Percentiles rank a stretch among this genome's conserved stretches.
Evolutionary conservation across 306 rosid genomes (phyloP).

Genomic region (Rosa multiflora): DNA sequence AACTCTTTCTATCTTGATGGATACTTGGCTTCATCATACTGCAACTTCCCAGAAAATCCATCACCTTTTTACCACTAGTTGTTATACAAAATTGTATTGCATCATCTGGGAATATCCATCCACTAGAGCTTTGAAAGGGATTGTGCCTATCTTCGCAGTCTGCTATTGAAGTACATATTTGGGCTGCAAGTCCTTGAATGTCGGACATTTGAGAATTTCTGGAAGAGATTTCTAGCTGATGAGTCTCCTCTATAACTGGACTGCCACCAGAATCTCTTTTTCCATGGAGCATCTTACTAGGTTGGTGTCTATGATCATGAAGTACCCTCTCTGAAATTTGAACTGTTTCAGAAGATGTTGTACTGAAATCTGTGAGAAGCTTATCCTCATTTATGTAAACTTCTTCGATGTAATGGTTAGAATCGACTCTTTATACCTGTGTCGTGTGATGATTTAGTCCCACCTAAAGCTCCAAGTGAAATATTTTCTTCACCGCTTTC

Average conservation of each 20-base stretch:
- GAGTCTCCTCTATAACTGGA: slow-evolving; percentile 27
- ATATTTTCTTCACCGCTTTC: slow-evolving; percentile 20
- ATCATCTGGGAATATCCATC: slow-evolving; percentile 60
- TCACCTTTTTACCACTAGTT: slow-evolving; percentile 45
- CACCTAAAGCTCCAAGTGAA: slow-evolving; percentile 12
- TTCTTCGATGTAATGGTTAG: slow-evolving; percentile 24
- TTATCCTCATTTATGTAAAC: slow-evolving; percentile 34
- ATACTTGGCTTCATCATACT: slow-evolving; percentile 24
- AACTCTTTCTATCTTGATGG: slow-evolving; percentile 32
- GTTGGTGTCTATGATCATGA: slow-evolving; percentile 24
- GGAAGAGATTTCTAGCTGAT: slow-evolving; percentile 21
- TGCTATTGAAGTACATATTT: slow-evolving; percentile 25
- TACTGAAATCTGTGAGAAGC: slow-evolving; percentile 21
- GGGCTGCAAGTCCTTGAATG: slow-evolving; percentile 31
- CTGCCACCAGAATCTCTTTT: slow-evolving; percentile 21
- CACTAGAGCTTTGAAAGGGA: slow-evolving; percentile 41
- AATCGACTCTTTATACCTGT: slow-evolving; percentile 19
- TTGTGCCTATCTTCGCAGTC: slow-evolving; percentile 20
- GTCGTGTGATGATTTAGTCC: slow-evolving; percentile 20
- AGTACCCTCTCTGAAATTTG: slow-evolving; percentile 28
- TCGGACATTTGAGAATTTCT: slow-evolving; percentile 14
- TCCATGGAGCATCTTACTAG: slow-evolving; percentile 4
- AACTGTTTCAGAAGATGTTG: slow-evolving; percentile 26
- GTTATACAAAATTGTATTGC: slow-evolving; percentile 47
- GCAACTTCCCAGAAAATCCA: slow-evolving; percentile 30